Conservation (phyloP, 192 early-diverging fungal genomes). For the Coemansia sp. region DNA sequence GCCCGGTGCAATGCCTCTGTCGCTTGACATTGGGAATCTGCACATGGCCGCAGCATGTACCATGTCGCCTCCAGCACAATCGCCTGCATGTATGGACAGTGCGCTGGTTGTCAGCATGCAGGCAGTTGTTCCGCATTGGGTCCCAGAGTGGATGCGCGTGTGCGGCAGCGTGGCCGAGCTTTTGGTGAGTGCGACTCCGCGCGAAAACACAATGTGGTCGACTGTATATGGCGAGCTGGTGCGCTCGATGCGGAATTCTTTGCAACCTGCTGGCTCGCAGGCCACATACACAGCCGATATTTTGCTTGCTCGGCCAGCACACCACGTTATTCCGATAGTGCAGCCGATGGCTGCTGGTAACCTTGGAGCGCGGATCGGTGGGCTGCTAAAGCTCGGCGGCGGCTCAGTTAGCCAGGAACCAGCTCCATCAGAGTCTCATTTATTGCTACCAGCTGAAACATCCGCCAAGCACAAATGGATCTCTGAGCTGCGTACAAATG, state of each 20-base stretch:
- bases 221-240: constrained; percentile 3
- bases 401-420: neutral
- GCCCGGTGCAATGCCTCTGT: constrained; percentile 30
- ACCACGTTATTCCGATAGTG: neutral
- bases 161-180: constrained; percentile 23
- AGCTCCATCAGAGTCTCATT: neutral
- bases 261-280: neutral
- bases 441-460: neutral
- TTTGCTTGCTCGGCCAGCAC: neutral
- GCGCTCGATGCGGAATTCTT: neutral
- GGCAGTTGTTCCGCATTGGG: constrained; percentile 17
- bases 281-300: constrained; percentile 1
- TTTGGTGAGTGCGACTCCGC: neutral
- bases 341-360: constrained; percentile 2
- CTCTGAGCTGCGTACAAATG: constrained; percentile 4
- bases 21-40: constrained; percentile 25
- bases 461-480: neutral
- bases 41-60: constrained; percentile 4
- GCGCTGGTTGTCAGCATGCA: constrained; percentile 2
- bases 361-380: constrained; percentile 44
- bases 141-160: constrained; percentile 33
- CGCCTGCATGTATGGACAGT: neutral
- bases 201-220: constrained; percentile 4
- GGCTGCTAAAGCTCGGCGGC: constrained; percentile 28
- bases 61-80: neutral